phyloP scores from a whole-genome alignment of 805 yeast genomes.

The Saccharomycopsis sp. region DNA sequence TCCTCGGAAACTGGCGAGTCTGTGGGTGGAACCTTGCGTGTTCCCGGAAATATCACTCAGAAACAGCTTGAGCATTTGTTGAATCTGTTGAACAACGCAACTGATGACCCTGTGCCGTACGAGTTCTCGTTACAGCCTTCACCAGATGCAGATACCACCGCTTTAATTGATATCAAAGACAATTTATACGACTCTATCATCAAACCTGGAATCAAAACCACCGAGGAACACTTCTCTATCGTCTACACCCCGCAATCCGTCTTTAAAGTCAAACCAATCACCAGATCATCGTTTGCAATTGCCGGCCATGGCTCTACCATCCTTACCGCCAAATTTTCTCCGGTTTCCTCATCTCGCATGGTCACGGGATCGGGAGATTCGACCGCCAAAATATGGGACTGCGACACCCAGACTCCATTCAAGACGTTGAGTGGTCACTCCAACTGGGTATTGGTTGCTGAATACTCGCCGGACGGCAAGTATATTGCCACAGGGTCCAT shows the following conservation, averaged over 20 bases:
- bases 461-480: slow-evolving; percentile 89
- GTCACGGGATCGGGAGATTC: slow-evolving; percentile 96
- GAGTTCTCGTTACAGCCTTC: slow-evolving; percentile 58
- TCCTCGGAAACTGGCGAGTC: slow-evolving; percentile 90
- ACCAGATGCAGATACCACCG: slow-evolving; percentile 35
- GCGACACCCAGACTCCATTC: slow-evolving; percentile 88
- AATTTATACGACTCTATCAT: slow-evolving; percentile 74
- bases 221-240: slow-evolving; percentile 88
- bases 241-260: slow-evolving; percentile 93
- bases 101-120: slow-evolving; percentile 86
- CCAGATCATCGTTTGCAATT: slow-evolving; percentile 86
- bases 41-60: slow-evolving; percentile 84
- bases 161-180: slow-evolving; percentile 63
- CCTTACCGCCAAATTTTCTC: slow-evolving; percentile 89
- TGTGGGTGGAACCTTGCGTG: slow-evolving; percentile 78
- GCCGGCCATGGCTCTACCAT: slow-evolving; percentile 95
- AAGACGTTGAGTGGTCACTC: slow-evolving; percentile 76
- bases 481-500: slow-evolving; percentile 92
- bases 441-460: slow-evolving; percentile 89
- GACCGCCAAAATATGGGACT: slow-evolving; percentile 95
- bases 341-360: slow-evolving; percentile 75
- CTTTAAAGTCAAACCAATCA: slow-evolving; percentile 85
- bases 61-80: slow-evolving; percentile 82
- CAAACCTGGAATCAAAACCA: slow-evolving; percentile 78
- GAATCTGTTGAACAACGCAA: slow-evolving; percentile 64